Base-by-base conservation (phyloP, 305 asterid genomes). In the Lippia alba region DNA sequence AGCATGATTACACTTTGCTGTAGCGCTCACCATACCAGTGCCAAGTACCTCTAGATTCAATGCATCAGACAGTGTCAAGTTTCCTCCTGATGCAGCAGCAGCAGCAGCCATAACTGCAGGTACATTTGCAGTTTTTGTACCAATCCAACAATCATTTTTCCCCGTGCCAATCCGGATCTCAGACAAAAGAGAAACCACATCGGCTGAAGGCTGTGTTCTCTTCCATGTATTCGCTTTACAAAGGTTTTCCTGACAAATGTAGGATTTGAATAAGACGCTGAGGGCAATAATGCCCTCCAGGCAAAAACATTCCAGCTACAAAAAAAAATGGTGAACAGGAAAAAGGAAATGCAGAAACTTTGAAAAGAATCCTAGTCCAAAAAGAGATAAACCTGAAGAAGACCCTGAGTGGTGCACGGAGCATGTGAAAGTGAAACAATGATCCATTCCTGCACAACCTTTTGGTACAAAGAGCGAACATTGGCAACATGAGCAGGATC, bases 331-430 rank as follows among this genome's bases (percentile, higher is more conserved):
- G 46, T 41, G 15, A 39, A 40, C 3, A 67, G 67, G 45, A 39
- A 46, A 12, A 54, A 34, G 32, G 59, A 66, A 67, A 64, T 46
- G 46, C 59, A 74, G 66, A 58, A 55, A 73, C 67, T 50, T 24
- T 45, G 64, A 66, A 51, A 69, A 55, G 65, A 16, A 12, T 30
- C 32, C 60, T 70, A 62, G 46, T 63, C 45, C 54, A 57, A 58
- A 67, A 62, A 68, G 57, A 74, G 70, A 74, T 30, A 73, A 79
- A 94, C 99, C 99, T 94, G 99, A 82, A 95, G 99, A 80, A 95
- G 98, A 69, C 99, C 99, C 91, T 95, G 99, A 75, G 86, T 89
- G 12, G 98, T 89, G 92, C 99, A 95, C 24, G 99, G 99, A 75
- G 99, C 99, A 80, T 92, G 86, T 69, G 99, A 95, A 69, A 95